Percentiles rank a stretch among this genome's conserved stretches.
phyloP scores from a whole-genome alignment of 1,284 basidiomycete genomes.

The Malassezia arunalokei region DNA sequence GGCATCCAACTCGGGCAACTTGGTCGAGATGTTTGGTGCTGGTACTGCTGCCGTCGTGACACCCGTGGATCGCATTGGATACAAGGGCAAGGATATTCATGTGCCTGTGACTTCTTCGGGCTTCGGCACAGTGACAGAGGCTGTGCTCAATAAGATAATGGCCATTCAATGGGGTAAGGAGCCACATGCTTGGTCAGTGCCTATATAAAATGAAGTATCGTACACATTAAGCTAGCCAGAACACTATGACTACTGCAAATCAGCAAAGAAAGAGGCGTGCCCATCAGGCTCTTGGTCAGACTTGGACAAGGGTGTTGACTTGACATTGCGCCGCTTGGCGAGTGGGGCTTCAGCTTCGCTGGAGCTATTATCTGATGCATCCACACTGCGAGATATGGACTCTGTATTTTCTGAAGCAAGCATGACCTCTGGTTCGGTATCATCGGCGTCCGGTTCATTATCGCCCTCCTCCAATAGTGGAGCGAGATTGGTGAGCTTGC shows the following conservation, averaged over 20 bases:
- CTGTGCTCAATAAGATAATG: constrained; percentile 70
- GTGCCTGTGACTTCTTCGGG: constrained; percentile 79
- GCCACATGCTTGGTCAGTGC: constrained; percentile 63
- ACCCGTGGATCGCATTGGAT: constrained; percentile 60
- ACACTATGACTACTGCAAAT: constrained; percentile 1
- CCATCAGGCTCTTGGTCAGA: not conserved
- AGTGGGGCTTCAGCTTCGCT: not conserved
- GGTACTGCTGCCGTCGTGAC: constrained; percentile 58
- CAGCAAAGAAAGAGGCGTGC: constrained; percentile 11
- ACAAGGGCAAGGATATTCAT: constrained; percentile 66
- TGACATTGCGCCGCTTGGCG: not conserved
- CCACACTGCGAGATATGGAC: not conserved
- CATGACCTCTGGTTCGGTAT: not conserved
- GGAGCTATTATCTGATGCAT: constrained; percentile 1
- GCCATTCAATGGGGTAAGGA: constrained; percentile 80
- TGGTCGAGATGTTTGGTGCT: constrained; percentile 84
- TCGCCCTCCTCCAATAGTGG: constrained; percentile 52
- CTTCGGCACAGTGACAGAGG: constrained; percentile 70
- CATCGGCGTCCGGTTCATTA: constrained; percentile 14
- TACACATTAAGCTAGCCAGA: not conserved
- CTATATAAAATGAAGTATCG: constrained; percentile 1
- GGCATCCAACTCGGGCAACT: constrained; percentile 58
- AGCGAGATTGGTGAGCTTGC: constrained; percentile 70
- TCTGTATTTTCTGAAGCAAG: not conserved
- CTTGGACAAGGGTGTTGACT: not conserved